Conservation (phyloP, 345 rosid genomes). For the Syzygium grande region DNA sequence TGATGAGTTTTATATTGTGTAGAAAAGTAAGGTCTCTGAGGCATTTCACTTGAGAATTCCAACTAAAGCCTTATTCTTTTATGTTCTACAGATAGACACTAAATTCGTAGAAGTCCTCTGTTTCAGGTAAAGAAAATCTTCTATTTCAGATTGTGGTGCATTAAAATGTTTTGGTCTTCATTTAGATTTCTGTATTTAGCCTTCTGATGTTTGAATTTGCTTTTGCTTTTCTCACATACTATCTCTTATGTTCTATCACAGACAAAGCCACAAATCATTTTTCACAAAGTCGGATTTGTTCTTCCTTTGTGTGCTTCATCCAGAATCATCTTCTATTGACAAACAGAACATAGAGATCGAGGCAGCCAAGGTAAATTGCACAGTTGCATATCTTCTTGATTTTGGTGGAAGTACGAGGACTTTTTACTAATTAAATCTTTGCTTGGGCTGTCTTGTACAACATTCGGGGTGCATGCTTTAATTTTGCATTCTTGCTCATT, state of each 20-base stretch:
- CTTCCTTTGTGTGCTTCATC: conserved; percentile 31
- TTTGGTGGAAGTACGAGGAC: not conserved
- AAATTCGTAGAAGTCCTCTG: conserved; percentile 29
- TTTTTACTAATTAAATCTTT: not conserved
- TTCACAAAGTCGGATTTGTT: conserved; percentile 30
- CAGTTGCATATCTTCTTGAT: not conserved
- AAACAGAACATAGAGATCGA: conserved; percentile 28
- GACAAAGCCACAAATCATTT: conserved; percentile 33
- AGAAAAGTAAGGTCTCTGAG: not conserved
- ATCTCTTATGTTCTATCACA: not conserved
- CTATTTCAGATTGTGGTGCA: not conserved
- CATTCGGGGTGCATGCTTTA: not conserved
- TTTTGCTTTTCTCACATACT: not conserved
- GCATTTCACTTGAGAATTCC: not conserved
- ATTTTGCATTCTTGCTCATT: not conserved
- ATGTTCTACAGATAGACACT: conserved; percentile 23
- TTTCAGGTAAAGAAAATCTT: conserved; percentile 19
- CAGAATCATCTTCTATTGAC: conserved; percentile 19
- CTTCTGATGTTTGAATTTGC: not conserved
- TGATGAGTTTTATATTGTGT: not conserved
- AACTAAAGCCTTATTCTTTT: not conserved
- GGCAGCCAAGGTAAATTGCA: conserved; percentile 21
- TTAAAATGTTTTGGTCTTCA: not conserved
- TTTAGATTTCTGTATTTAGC: not conserved
- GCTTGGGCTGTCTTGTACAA: not conserved